Evolutionary conservation across 306 rosid genomes (phyloP).

Genomic region (Oxytropis ochrocephala): DNA sequence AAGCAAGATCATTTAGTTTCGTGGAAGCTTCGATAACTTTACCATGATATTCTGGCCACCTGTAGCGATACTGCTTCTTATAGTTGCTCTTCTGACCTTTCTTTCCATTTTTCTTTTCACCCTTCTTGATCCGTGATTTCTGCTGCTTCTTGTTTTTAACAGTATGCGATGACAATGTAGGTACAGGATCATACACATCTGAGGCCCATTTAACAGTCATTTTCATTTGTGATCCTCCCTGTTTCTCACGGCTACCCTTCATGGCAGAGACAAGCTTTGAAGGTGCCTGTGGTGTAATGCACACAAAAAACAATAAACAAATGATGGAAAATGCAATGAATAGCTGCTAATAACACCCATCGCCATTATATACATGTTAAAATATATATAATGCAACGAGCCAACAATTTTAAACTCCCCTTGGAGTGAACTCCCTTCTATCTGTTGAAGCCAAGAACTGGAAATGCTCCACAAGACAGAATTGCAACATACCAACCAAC

Average conservation of each 20-base stretch:
- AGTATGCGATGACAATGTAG: constrained; percentile 47
- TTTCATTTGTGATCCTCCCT: constrained; percentile 26
- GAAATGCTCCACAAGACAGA: neutral
- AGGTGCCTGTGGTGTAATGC: constrained; percentile 42
- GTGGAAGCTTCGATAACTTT: constrained; percentile 17
- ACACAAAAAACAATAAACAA: neutral
- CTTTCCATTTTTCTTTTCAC: constrained; percentile 59
- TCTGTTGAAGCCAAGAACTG: neutral
- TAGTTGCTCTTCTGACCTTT: constrained; percentile 51
- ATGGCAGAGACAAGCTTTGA: constrained; percentile 61
- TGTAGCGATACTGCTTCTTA: constrained; percentile 42
- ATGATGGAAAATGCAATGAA: neutral
- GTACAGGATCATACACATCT: constrained; percentile 79
- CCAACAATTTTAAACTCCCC: neutral
- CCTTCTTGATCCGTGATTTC: constrained; percentile 48
- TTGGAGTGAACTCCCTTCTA: neutral
- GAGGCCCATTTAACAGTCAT: constrained; percentile 76
- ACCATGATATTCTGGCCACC: constrained; percentile 15
- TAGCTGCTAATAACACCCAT: neutral
- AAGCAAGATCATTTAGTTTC: constrained; percentile 35
- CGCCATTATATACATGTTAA: neutral
- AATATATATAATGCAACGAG: neutral
- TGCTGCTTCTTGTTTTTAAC: constrained; percentile 60
- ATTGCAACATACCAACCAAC: neutral
- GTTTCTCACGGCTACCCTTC: constrained; percentile 71